Evolutionary conservation across 768 basidiomycete species (phyloP), one percentile per base, ranked within the genome.

Genomic region (Amanita fuliginea): DNA sequence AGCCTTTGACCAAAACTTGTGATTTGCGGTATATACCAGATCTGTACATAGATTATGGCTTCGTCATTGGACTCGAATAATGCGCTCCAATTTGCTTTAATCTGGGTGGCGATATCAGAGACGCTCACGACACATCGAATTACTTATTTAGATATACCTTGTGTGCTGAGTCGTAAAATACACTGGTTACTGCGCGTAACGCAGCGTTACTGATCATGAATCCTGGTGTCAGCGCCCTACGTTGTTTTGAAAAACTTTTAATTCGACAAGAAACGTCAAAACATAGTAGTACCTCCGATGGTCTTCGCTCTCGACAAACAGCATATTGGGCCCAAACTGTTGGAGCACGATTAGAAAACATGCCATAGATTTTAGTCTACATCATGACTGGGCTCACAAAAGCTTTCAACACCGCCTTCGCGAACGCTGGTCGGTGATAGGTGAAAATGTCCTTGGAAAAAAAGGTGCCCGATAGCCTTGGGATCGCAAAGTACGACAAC

Each of bases 131-230:
- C 13, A 16, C 14, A 22, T 18, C 13, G 13, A 18, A n/a, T 24
- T n/a, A n/a, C n/a, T n/a, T 24, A 5, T 3, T 1, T 9, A 6
- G 45, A 3, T 37, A 3, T 33, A 73, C 77, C 68, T 76, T 75
- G 56, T 78, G 71, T 1, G 68, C 66, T 0, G 73, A 70, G 51
- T 78, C 75, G 47, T 68, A 74, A 59, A 78, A 78, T 2, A 77
- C 66, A 1, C 64, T 56, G 0, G 68, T 72, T n/a, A 46, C 44
- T 18, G 14, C 30, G 13, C 42, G 24, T 28, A 43, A n/a, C 16
- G 42, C 26, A 16, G 42, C n/a, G 16, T 43, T 43, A 26, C 24
- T 43, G 4, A n/a, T n/a, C n/a, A n/a, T n/a, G n/a, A 43, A 43
- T 14, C 28, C 42, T 4, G 42, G 42, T 9, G 42, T n/a, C 26